Conservation (phyloP, 2,329 filamentous ascomycete species). For the Fusarium pseudonygamai region DNA sequence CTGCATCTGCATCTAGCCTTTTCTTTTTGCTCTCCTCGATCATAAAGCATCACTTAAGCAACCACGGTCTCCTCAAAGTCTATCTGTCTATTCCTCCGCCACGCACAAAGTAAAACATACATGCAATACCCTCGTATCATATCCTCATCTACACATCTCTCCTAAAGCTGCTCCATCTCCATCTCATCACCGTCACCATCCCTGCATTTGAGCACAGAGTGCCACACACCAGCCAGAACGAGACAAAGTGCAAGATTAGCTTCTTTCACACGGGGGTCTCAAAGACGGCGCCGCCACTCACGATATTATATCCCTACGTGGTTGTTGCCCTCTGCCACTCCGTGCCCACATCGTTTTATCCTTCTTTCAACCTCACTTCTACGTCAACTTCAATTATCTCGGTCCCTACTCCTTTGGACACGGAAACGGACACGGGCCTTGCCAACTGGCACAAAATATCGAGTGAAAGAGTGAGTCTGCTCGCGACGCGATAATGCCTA, state of each 20-base stretch:
- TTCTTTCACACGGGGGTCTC: conserved; percentile 15
- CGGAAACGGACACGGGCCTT: neutral
- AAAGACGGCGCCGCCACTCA: conserved; percentile 28
- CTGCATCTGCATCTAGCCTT: conserved; percentile 6
- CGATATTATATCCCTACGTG: conserved; percentile 12
- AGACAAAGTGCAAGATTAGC: conserved; percentile 33
- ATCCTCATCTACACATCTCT: conserved; percentile 3
- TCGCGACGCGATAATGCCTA: conserved; percentile 5
- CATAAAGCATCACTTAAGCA: neutral
- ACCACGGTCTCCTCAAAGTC: neutral
- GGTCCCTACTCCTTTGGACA: conserved; percentile 2
- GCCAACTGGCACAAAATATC: conserved; percentile 4
- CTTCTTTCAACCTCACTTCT: conserved; percentile 15
- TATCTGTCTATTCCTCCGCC: neutral
- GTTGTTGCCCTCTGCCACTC: conserved; percentile 1
- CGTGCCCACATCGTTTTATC: conserved; percentile 9
- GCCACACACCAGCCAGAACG: conserved; percentile 26
- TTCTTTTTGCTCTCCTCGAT: neutral
- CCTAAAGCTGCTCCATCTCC: conserved; percentile 3
- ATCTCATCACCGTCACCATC: conserved; percentile 18
- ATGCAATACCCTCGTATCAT: neutral
- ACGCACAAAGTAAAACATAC: neutral
- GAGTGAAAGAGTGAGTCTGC: conserved; percentile 22
- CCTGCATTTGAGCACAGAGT: conserved; percentile 20
- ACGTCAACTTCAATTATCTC: neutral